These are phyloP conservation scores for Monosporozyma aquatica DNA, from an alignment of 805 yeast species.

Conservation along the genomic window DNA sequence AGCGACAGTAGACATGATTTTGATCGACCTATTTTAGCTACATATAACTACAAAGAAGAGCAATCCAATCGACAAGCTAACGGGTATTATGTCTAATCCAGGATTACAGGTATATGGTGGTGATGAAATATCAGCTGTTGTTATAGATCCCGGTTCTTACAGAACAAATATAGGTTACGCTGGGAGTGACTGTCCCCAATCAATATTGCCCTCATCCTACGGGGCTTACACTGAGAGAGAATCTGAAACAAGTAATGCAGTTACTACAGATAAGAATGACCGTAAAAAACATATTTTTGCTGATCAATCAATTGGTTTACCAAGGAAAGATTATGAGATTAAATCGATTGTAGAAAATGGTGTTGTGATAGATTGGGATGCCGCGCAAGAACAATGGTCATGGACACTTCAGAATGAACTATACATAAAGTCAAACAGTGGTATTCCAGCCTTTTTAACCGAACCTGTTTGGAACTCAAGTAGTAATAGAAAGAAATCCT, in stretches of 20 bases:
- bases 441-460: slow-evolving; percentile 61
- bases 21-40: no score
- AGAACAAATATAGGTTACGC: slow-evolving; percentile 83
- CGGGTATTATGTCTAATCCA: slow-evolving; percentile 26
- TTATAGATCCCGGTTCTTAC: slow-evolving; percentile 83
- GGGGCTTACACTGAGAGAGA: slow-evolving; percentile 29
- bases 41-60: no score
- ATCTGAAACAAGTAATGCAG: slow-evolving; percentile 9
- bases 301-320: slow-evolving; percentile 41
- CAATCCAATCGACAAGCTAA: not conserved
- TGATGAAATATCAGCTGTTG: slow-evolving; percentile 83
- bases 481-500: slow-evolving; percentile 54
- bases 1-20: not conserved
- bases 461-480: slow-evolving; percentile 81
- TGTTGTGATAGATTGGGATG: slow-evolving; percentile 75
- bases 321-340: slow-evolving; percentile 44
- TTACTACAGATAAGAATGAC: slow-evolving; percentile 7
- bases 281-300: slow-evolving; percentile 23
- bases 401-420: slow-evolving; percentile 46
- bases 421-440: slow-evolving; percentile 35
- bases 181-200: slow-evolving; percentile 81
- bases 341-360: slow-evolving; percentile 54
- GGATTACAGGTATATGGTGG: slow-evolving; percentile 49
- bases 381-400: slow-evolving; percentile 64
- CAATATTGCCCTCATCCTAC: slow-evolving; percentile 64